Evolutionary conservation across 345 rosid genomes (phyloP), one percentile per base, ranked within the genome.

Genomic region (Triadica sebifera): DNA sequence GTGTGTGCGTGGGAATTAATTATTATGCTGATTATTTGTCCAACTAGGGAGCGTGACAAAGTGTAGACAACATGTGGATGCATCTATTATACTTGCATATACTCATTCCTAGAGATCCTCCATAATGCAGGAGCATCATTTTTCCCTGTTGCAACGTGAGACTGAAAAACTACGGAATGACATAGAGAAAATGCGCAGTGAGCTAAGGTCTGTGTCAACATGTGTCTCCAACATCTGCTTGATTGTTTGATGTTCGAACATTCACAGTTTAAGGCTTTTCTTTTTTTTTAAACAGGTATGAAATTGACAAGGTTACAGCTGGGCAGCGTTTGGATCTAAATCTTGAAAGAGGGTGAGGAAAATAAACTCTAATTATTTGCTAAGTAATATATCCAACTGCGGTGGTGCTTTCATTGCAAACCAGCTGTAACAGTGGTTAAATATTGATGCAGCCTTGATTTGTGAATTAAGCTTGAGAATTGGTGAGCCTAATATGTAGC

Each of bases 271-370:
- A 55, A 68, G 56, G 66, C 15, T 34, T 69, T 70, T 39, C n/a
- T 59, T 55, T 37, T n/a, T n/a, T 24, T 68, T n/a, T 74, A 63
- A 63, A 80, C 83, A 95, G 97, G 84, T 87, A 93, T 72, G 98
- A 93, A 84, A 91, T 95, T 45, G 99, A 95, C 76, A 95, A 88
- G 77, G 97, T 88, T 64, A 95, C 89, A 38, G 97, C 93, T 58
- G 96, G 98, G 19, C 98, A 95, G 77, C 97, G 94, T 51, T 86
- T 93, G 87, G 97, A 93, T 89, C 83, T 95, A 80, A 93, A 95
- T 91, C 94, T 93, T 57, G 98, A 95, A 87, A 91, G 86, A 86
- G 97, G 96, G 99, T 91, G 85, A 75, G 85, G 57, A 65, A 34
- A 63, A 61, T 52, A n/a, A 58, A 41, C 67, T 47, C 57, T 69